Evolutionary conservation across 1,284 basidiomycete genomes (phyloP), one percentile per base, ranked within the genome.

Genomic region (Rhodotorula sp.): DNA sequence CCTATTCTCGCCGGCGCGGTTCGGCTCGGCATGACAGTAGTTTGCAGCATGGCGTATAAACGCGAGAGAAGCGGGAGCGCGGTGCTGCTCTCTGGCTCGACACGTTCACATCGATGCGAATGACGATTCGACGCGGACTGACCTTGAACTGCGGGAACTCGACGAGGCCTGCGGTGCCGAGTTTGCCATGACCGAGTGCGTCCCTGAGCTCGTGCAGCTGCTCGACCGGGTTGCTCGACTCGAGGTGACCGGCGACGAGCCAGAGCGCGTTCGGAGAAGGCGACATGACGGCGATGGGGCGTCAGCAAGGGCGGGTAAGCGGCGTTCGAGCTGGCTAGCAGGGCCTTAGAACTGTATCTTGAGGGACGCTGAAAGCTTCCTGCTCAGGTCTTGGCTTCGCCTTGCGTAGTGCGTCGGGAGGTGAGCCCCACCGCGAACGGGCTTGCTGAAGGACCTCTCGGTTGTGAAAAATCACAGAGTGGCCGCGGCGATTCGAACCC

Each of bases 181-280:
- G 61, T 53, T 75, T 68, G 60, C 74, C 67, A n/a, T 77, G 76
- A 33, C 81, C 80, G 6, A 84, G 76, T 10, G 78, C 79, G 44
- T 75, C 68, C 56, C 79, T 75, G 33, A 85, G 78, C 60, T 83
- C 82, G 37, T 80, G 78, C 62, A 84, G 79, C 78, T 84, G 83
- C 44, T 82, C 78, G 30, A 80, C 79, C 5, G 83, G 81, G 72
- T 84, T 46, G 14, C 49, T 30, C 15, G 66, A 66, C 33, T 83
- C 81, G 56, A 83, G 78, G 10, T 84, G 84, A 12, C 83, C 82
- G 24, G 84, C 81, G 72, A 85, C 80, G 74, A 86, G 80, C 84
- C 84, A 86, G 79, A 84, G 84, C 8, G 83, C 81, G 57, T 82
- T 42, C 18, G 63, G 46, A 6, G 63, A 58, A 4, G 63, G 63